These are phyloP conservation scores for Baudoinia panamericana DNA, from an alignment of 495 filamentous ascomycete species.

Conservation along the genomic window DNA sequence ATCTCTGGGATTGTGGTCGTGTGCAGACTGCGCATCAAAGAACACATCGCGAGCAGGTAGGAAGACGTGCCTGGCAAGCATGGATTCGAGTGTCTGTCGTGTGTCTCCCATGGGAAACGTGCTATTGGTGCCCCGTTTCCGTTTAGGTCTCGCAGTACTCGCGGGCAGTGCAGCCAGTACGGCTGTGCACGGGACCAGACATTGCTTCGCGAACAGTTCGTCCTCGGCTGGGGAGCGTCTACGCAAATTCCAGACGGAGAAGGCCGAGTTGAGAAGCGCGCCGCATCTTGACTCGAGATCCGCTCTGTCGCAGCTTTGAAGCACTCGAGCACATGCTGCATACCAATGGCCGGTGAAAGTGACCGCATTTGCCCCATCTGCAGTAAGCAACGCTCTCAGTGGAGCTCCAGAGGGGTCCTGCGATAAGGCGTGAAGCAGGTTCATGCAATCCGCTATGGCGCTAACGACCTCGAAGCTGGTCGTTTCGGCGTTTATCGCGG, in stretches of 20 bases:
- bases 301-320: no score
- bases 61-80: conserved; percentile 58
- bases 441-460: conserved; percentile 1
- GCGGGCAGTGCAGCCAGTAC: conserved; percentile 18
- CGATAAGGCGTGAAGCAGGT: conserved; percentile 4
- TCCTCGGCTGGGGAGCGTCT: conserved; percentile 12
- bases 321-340: no score
- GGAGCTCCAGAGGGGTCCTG: neutral
- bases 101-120: no score
- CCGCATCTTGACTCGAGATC: neutral
- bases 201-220: conserved; percentile 19
- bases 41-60: conserved; percentile 46
- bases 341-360: conserved; percentile 12
- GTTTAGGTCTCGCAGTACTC: no score
- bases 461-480: neutral
- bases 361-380: neutral
- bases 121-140: no score
- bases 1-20: conserved; percentile 9
- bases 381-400: conserved; percentile 7
- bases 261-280: no score
- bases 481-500: neutral
- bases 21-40: conserved; percentile 22
- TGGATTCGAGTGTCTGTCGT: conserved; percentile 40
- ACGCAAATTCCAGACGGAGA: conserved; percentile 10
- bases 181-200: conserved; percentile 22